Percentiles rank a stretch among this genome's conserved stretches.
phyloP scores from a whole-genome alignment of 2,329 filamentous ascomycete genomes.

The Hirsutella thompsonii region DNA sequence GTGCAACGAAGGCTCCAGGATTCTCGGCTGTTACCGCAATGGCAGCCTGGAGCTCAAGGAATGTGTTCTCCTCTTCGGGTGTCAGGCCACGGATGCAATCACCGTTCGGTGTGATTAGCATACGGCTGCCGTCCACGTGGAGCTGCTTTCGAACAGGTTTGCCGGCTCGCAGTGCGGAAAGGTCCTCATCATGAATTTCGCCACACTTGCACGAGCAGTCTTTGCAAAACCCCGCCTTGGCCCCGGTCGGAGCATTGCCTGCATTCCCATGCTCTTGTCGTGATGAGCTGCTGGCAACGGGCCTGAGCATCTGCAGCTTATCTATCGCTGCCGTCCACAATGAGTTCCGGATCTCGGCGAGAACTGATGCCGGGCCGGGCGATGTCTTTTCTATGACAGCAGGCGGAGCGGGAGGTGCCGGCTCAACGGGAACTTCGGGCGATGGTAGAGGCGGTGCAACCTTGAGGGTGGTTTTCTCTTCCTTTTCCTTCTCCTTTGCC shows the following conservation, averaged over 20 bases:
- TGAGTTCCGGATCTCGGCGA: slow-evolving; percentile 19
- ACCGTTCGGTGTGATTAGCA: slow-evolving; percentile 64
- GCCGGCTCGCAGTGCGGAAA: slow-evolving; percentile 39
- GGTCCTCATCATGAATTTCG: slow-evolving; percentile 34
- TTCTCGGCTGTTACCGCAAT: slow-evolving; percentile 36
- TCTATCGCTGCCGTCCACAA: slow-evolving; percentile 21
- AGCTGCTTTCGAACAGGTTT: slow-evolving; percentile 46
- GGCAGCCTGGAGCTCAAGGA: slow-evolving; percentile 52
- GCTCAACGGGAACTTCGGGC: slow-evolving; percentile 7
- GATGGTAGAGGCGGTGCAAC: slow-evolving; percentile 5
- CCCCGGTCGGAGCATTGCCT: slow-evolving; percentile 8
- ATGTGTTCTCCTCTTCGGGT: slow-evolving; percentile 55
- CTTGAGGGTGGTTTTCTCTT: background rate
- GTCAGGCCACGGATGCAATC: slow-evolving; percentile 63
- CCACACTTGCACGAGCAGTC: slow-evolving; percentile 25
- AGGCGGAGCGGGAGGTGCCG: slow-evolving; percentile 6
- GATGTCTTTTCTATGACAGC: slow-evolving; percentile 16
- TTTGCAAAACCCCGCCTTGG: slow-evolving; percentile 19
- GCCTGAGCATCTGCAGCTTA: slow-evolving; percentile 23
- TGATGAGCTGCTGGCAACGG: slow-evolving; percentile 16
- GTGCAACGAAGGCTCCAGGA: slow-evolving; percentile 42
- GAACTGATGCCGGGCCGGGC: slow-evolving; percentile 19
- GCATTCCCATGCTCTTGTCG: slow-evolving; percentile 12
- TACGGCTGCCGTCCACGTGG: slow-evolving; percentile 47
- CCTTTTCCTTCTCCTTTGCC: slow-evolving; percentile 3